Conservation (phyloP, 768 basidiomycete species). For the Neoboletus subvelutipes region DNA sequence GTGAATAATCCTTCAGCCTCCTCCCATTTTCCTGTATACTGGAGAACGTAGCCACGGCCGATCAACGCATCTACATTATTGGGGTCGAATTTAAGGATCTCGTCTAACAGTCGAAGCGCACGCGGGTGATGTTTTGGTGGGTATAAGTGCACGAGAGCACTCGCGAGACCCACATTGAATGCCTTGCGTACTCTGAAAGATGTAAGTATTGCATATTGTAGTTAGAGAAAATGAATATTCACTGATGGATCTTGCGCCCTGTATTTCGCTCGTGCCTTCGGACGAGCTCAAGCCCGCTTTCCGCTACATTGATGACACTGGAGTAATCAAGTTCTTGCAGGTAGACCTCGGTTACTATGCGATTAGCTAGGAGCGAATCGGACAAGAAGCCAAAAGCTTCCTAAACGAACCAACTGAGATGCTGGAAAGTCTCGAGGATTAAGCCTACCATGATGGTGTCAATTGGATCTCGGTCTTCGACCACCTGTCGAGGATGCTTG, state of each 20-base stretch:
- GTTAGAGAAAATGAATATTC: conserved; percentile 17
- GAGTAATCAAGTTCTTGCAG: conserved; percentile 69
- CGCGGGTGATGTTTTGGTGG: conserved; percentile 88
- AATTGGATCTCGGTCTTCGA: conserved; percentile 51
- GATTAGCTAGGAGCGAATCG: conserved; percentile 64
- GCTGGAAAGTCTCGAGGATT: neutral
- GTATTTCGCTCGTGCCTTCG: conserved; percentile 52
- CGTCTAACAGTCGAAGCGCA: conserved; percentile 72
- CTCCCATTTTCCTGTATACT: conserved; percentile 62
- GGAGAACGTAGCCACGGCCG: conserved; percentile 71
- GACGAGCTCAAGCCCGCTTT: conserved; percentile 64
- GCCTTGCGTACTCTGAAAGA: conserved; percentile 57
- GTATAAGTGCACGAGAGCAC: conserved; percentile 78
- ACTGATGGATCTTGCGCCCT: conserved; percentile 55
- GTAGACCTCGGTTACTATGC: conserved; percentile 66
- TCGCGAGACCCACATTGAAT: conserved; percentile 70
- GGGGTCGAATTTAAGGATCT: conserved; percentile 63
- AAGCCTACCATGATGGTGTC: conserved; percentile 59
- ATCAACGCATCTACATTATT: conserved; percentile 66
- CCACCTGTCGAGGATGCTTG: conserved; percentile 5
- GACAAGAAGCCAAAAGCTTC: conserved; percentile 50
- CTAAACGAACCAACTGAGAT: conserved; percentile 37
- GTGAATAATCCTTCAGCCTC: conserved; percentile 66
- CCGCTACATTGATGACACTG: conserved; percentile 67
- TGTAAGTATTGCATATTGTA: neutral